phyloP scores from a whole-genome alignment of 2,329 filamentous ascomycete species.

The Apiospora saccharicola region DNA sequence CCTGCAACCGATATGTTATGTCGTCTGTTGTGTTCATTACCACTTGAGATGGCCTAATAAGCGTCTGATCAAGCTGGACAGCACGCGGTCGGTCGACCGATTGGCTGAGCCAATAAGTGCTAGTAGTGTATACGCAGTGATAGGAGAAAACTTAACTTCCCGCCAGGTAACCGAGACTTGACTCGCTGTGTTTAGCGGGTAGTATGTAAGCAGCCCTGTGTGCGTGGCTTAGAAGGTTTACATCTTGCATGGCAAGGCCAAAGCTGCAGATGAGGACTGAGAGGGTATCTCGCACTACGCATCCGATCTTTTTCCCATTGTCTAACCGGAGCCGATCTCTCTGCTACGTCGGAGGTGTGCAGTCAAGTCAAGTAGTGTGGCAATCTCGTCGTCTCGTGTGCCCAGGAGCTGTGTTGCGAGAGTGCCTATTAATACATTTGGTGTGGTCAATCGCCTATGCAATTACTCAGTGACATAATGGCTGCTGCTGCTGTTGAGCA shows the following conservation, averaged over 20 bases:
- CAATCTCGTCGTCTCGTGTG: not conserved
- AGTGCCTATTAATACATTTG: not conserved
- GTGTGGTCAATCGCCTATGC: not conserved
- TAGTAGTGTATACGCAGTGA: not conserved
- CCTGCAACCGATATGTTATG: too few relatives aligned
- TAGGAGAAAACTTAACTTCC: not conserved
- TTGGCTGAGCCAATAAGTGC: not conserved
- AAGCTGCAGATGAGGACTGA: not conserved
- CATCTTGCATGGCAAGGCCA: too few relatives aligned
- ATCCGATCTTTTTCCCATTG: not conserved
- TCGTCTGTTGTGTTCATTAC: too few relatives aligned
- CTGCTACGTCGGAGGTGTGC: slow-evolving; percentile 7
- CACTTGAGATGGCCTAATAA: not conserved
- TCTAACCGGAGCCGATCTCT: not conserved
- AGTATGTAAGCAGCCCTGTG: too few relatives aligned
- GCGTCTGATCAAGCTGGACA: not conserved
- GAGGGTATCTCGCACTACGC: slow-evolving; percentile 1
- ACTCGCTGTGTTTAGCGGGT: too few relatives aligned
- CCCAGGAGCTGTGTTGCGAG: not conserved
- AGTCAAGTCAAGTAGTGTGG: not conserved
- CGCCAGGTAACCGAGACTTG: too few relatives aligned
- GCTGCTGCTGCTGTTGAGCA: not conserved
- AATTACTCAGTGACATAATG: not conserved
- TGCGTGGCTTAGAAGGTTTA: too few relatives aligned
- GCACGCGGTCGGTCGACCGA: not conserved